Base-by-base conservation (phyloP, 2,329 filamentous ascomycete species). In the Gliomastix tumulicola region DNA sequence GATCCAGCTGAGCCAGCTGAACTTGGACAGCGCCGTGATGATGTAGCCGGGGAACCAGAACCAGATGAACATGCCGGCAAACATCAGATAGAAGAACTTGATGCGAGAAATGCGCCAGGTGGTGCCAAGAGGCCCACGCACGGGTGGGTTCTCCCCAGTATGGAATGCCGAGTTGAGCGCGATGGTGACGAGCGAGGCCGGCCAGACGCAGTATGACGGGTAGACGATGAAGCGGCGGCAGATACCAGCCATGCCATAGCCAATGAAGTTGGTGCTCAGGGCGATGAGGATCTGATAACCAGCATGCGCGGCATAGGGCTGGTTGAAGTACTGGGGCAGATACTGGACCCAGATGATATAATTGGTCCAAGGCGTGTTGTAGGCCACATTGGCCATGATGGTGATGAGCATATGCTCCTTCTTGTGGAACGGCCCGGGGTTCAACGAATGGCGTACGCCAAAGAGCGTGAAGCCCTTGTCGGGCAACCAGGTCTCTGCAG, bases 321-420 rank as follows among this genome's bases (percentile, higher is more conserved):
- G 71, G 49, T 74, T 67, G 48, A 74, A 76, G 47, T 69, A 76
- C 44, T 65, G 61, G 0, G 68, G 68, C 27, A 75, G 52, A 37
- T 59, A 64, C 35, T 76, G 71, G 6, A 67, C 66, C 68, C 68
- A 74, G 41, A 74, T 69, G 39, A 75, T 72, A 47, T 71, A 63
- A 53, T 69, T 69, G 4, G 71, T 75, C 47, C 74, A 76, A 0
- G 71, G 71, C 4, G 62, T 61, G 41, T 66, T 66, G 53, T 65
- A 70, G 11, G 68, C 66, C 11, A 72, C 71, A 50, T 82, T 81
- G 37, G 79, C 75, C 71, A 76, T 76, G 51, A 76, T 73, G 40
- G 70, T 71, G 43, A 78, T 73, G 28, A 79, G 60, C 63, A 75
- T 74, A 48, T 79, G 75, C 51, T 79, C 75, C 55, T 79, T 79